Base-by-base conservation (phyloP, 2,329 filamentous ascomycete species). In the Cordyceps pruinosa region DNA sequence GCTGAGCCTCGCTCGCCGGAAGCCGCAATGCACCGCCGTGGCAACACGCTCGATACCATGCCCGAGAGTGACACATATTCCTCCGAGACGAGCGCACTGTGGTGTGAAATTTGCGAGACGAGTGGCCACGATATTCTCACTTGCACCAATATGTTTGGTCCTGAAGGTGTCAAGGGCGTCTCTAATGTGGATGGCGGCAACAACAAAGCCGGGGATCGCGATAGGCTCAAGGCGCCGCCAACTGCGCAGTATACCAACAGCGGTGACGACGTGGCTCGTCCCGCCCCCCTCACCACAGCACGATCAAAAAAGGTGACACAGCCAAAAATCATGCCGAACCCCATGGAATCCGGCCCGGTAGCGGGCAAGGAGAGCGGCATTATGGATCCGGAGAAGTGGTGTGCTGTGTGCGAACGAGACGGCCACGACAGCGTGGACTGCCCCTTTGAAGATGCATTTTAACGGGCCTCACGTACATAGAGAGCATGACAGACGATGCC, bases 341-440 rank as follows among this genome's bases (percentile, higher is more conserved):
- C 79, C 8, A 82, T 84, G 76, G 85, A 85, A 54, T 79, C 78
- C 54, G 84, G 84, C 2, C 86, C 89, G 2, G 81, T 90, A 25
- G 87, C 89, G 5, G 89, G 89, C 53, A 93, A 90, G 74, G 84
- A 87, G 62, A 90, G 85, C 56, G 88, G 88, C 1, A 75, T 89
- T 47, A 79, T 93, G 62, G 90, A 97, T 66, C 83, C 86, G 56
- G 83, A 87, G 61, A 97, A 96, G 74, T 99, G 94, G 94, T 99
- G 94, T 72, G 94, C 94, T 17, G 78, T 97, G 45, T 99, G 94
- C 70, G 94, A 99, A 77, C 85, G 90, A 61, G 94, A 99, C 67
- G 94, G 94, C 15, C 94, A 99, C 70, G 89, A 97, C 72, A 97
- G 93, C 67, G 92, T 96, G 60, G 90, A 95, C 71, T 96, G 92